Evolutionary conservation across 306 rosid genomes (phyloP).

Genomic region (Casuarina equisetifolia): DNA sequence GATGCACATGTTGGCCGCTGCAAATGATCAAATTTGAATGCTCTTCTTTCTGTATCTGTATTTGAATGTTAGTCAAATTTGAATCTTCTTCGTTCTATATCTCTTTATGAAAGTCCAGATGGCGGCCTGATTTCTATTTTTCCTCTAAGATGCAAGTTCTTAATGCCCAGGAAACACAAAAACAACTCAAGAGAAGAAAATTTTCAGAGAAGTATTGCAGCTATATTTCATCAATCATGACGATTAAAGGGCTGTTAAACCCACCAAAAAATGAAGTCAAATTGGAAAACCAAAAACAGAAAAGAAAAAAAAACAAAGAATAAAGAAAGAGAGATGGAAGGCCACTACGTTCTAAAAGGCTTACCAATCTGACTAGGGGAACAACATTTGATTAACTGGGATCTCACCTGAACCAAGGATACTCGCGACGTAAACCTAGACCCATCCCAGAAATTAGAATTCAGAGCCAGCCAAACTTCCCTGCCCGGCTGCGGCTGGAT

Average conservation of each 20-base stretch:
- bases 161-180: not conserved
- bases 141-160: not conserved
- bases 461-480: conserved; percentile 23
- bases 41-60: not conserved
- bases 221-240: conserved; percentile 1
- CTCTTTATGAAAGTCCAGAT: not conserved
- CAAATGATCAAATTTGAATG: not conserved
- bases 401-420: not conserved
- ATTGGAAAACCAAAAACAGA: too few relatives aligned
- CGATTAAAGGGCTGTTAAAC: not conserved
- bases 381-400: not conserved
- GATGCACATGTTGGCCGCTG: not conserved
- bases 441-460: conserved; percentile 23
- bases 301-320: not conserved
- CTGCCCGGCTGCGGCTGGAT: conserved; percentile 1
- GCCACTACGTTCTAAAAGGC: not conserved
- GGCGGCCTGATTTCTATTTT: not conserved
- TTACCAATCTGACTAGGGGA: not conserved
- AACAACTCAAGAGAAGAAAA: not conserved
- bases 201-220: not conserved
- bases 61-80: not conserved
- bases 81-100: not conserved
- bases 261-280: not conserved
- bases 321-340: too few relatives aligned
- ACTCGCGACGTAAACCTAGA: conserved; percentile 1